Base-by-base conservation (phyloP, 176 grass and related monocot species). In the Aegilops umbellulata region DNA sequence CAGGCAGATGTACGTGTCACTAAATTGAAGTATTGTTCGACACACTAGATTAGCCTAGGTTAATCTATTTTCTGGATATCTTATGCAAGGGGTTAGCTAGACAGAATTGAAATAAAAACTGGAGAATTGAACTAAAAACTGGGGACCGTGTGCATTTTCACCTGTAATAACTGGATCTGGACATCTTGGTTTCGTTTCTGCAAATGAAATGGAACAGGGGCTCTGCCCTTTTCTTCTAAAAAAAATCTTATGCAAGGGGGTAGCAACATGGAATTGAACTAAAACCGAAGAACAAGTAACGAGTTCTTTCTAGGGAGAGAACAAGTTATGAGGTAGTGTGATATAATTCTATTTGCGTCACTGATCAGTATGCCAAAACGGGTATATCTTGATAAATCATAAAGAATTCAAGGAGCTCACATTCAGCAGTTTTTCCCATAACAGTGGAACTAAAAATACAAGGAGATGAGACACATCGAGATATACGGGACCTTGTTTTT, bases 401-500 rank as follows among this genome's bases (percentile, higher is more conserved):
- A 62, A 77, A 47, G 31, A 83, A 57, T 38, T 51, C 20, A 84
- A 72, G 22, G 64, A 61, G 20, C 41, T 38, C 14, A 22, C 22
- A 62, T 36, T 53, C 63, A 64, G 10, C 61, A 76, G 39, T 23
- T 39, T 61, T 51, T 34, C 6, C 30, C 13, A 47, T 7, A 29
- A 62, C 19, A 61, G 26, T 78, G 17, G 9, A 65, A 77, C 13
- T 17, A 57, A 77, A 38, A 34, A 24, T 77, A 55, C 39, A 82
- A 74, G 67, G 27, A 82, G 57, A 86, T 30, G 30, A 65, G 22
- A 53, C 49, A n/a, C 76, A 3, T 32, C 58, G 74, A 53, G 66
- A 88, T 76, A 90, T 78, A 29, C 7, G 15, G 79, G 26, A 98
- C 93, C 93, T 95, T 92, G 71, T 95, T 95, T 93, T 67, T 95